phyloP scores from a whole-genome alignment of 2,329 filamentous ascomycete species.

The Colletotrichum sublineola region DNA sequence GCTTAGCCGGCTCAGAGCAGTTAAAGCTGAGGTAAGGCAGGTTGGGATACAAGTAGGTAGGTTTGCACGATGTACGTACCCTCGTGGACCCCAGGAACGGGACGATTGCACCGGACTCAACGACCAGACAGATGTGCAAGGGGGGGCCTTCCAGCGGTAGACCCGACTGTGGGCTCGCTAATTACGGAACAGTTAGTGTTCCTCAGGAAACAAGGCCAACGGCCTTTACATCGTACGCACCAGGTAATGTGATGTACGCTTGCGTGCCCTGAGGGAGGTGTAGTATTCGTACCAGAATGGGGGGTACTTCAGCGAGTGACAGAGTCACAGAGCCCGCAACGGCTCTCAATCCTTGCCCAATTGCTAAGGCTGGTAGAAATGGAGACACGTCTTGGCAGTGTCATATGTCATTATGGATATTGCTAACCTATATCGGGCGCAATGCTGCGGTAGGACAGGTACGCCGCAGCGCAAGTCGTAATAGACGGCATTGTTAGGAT shows the following conservation, averaged over 20 bases:
- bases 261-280: conserved; percentile 10
- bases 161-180: conserved; percentile 29
- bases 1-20: conserved; percentile 19
- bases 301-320: conserved; percentile 5
- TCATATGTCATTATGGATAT: conserved; percentile 41
- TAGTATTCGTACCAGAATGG: not conserved
- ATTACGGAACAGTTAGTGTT: conserved; percentile 33
- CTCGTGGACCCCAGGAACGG: not conserved
- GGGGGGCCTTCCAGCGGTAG: conserved; percentile 29
- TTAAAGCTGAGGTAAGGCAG: conserved; percentile 21
- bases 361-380: conserved; percentile 28
- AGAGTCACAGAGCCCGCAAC: conserved; percentile 22
- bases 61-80: conserved; percentile 9
- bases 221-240: not conserved
- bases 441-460: conserved; percentile 25
- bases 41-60: not conserved
- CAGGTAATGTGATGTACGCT: too few relatives aligned
- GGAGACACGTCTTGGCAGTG: conserved; percentile 38
- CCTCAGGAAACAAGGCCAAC: conserved; percentile 13
- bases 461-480: conserved; percentile 31
- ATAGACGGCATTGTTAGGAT: conserved; percentile 38
- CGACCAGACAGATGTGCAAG: conserved; percentile 25
- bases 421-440: conserved; percentile 24
- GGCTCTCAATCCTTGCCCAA: conserved; percentile 26
- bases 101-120: conserved; percentile 22